Base-by-base conservation (phyloP, 2,329 filamentous ascomycete genomes). In the Aspergillus sp. region DNA sequence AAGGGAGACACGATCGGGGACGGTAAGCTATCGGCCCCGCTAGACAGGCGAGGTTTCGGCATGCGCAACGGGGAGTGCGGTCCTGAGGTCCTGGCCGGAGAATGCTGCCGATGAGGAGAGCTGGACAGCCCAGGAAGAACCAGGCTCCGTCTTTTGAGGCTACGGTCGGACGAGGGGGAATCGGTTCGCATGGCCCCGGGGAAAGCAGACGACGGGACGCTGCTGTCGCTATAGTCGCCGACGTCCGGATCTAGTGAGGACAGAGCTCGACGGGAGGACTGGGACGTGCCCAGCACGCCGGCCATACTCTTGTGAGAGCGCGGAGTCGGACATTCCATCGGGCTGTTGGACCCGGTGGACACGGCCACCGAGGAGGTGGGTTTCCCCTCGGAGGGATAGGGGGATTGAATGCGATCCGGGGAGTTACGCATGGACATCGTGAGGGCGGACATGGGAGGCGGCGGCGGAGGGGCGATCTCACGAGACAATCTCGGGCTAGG, bases 1-100 rank as follows among this genome's bases (percentile, higher is more conserved):
- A 96, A 89, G 1, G 95, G 95, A 1, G 95, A 99, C 2, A 90
- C 89, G 65, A 96, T 90, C 0, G 95, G 95, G 4, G 95, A 98
- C 12, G 87, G 86, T 45, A 96, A 72, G 59, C 72, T 75, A 55
- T 82, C 80, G 16, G 74, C 81, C 62, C 82, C 72, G 50, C 67
- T 84, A 2, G 85, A 83, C 49, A 87, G 82, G 36, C 93, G 87
- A 36, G 93, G 90, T 71, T 96, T 98, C 50, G 85, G 84, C 69
- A 96, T 92, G 42, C 94, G 86, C 57, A 99, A 79, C 1, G 95
- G 95, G 1, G 92, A 96, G 1, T 93, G 91, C 3, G 92, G 91
- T 52, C 89, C 87, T 7, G 84, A 80, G 54, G 84, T 81, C 64
- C 94, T 85, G 9, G 90, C 93, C 3, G 95, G 95, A 0, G 95